Evolutionary conservation across 2,329 filamentous ascomycete species (phyloP).

Genomic region (Phialemonium atrogriseum): DNA sequence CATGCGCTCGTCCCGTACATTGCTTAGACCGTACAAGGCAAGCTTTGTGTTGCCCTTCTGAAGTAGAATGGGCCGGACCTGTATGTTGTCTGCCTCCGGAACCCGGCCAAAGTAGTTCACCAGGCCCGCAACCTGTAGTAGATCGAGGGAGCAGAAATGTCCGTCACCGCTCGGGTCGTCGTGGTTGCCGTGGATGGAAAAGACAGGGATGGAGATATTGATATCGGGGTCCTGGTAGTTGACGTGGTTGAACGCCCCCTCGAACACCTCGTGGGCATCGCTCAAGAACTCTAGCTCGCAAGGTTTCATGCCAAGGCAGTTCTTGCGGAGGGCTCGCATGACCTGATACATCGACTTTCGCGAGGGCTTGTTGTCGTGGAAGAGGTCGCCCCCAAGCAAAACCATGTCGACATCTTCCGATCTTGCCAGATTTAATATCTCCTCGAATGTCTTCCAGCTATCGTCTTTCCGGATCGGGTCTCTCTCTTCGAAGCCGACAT

Average conservation of each 20-base stretch:
- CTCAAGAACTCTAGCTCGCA: conserved; percentile 93
- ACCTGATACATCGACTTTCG: conserved; percentile 95
- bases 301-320: conserved; percentile 90
- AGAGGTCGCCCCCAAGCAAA: conserved; percentile 85
- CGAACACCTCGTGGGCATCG: conserved; percentile 85
- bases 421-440: conserved; percentile 83
- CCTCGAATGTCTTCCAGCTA: conserved; percentile 93
- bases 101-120: conserved; percentile 95
- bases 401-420: conserved; percentile 96
- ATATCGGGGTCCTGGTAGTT: conserved; percentile 98
- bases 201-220: conserved; percentile 93
- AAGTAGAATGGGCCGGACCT: conserved; percentile 81
- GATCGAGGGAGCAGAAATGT: conserved; percentile 80
- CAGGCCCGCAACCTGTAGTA: conserved; percentile 83
- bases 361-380: conserved; percentile 97
- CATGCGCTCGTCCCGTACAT: conserved; percentile 89
- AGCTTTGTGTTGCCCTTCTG: conserved; percentile 93
- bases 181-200: conserved; percentile 97
- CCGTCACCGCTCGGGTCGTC: conserved; percentile 97
- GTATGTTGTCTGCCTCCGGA: conserved; percentile 86
- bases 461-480: conserved; percentile 93
- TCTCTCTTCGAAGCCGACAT: conserved; percentile 93
- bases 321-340: conserved; percentile 87
- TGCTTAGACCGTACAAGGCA: conserved; percentile 88
- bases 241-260: conserved; percentile 82